phyloP scores from a whole-genome alignment of 331 rosid genomes.

The Ulmus americana region DNA sequence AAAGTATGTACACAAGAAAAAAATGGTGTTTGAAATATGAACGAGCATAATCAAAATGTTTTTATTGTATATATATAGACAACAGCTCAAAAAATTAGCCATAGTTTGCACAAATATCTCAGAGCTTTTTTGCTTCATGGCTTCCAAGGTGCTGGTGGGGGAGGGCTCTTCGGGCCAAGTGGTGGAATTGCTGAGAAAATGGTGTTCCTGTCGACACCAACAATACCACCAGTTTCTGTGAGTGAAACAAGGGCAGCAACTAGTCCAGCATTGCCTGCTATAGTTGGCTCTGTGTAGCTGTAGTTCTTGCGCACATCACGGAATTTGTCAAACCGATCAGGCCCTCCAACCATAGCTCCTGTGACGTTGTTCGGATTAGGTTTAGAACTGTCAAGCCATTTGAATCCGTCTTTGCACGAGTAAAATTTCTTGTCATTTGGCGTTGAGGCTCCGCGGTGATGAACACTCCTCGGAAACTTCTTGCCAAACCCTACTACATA shows the following conservation, averaged over 20 bases:
- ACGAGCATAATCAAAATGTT: neutral
- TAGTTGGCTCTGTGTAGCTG: constrained; percentile 50
- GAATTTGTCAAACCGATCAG: constrained; percentile 38
- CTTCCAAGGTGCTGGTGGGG: constrained; percentile 59
- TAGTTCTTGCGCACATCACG: constrained; percentile 32
- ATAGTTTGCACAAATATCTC: too few species aligned
- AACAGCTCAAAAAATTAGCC: neutral
- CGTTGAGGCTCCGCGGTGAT: constrained; percentile 58
- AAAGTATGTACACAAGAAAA: neutral
- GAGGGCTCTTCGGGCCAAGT: constrained; percentile 43
- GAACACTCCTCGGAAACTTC: constrained; percentile 46
- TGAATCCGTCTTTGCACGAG: constrained; percentile 48
- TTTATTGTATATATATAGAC: neutral
- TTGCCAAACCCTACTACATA: constrained; percentile 54
- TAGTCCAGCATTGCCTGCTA: constrained; percentile 61
- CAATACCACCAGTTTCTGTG: constrained; percentile 29
- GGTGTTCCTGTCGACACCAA: constrained; percentile 43
- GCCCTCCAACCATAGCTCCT: constrained; percentile 78
- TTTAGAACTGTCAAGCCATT: constrained; percentile 40
- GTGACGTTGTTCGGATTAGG: constrained; percentile 42
- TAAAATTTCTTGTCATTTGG: constrained; percentile 37
- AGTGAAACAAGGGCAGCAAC: constrained; percentile 61
- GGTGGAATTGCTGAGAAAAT: constrained; percentile 62
- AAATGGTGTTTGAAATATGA: neutral
- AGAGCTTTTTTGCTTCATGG: constrained; percentile 26